These are phyloP conservation scores for Heteromeles arbutifolia DNA, from an alignment of 306 rosid genomes.

Conservation along the genomic window DNA sequence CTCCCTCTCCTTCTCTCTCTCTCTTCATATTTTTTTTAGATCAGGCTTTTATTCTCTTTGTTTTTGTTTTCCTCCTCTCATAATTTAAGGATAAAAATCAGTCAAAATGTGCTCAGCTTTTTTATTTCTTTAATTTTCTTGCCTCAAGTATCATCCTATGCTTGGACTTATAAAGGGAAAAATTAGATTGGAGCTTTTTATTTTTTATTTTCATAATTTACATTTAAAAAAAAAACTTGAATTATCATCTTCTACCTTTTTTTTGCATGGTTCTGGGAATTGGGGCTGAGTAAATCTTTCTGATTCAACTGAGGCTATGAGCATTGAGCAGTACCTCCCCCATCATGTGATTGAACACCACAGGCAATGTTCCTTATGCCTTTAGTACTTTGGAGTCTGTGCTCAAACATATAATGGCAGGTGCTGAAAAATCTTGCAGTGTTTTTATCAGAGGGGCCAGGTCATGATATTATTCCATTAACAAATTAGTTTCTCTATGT, in stretches of 20 bases:
- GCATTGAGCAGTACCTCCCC: slow-evolving; percentile 37
- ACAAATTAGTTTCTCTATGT: slow-evolving; percentile 13
- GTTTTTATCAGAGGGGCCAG: slow-evolving; percentile 31
- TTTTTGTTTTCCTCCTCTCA: background rate
- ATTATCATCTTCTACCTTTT: background rate
- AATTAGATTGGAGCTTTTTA: slow-evolving; percentile 3
- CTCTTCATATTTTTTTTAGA: background rate
- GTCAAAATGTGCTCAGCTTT: background rate
- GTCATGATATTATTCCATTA: slow-evolving; percentile 12
- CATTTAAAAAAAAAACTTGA: background rate
- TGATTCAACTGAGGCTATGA: slow-evolving; percentile 49
- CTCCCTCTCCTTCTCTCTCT: background rate
- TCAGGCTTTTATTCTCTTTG: slow-evolving; percentile 17
- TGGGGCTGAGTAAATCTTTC: slow-evolving; percentile 20
- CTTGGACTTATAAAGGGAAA: slow-evolving; percentile 38
- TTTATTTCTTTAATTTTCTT: slow-evolving; percentile 8
- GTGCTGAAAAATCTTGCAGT: slow-evolving; percentile 37
- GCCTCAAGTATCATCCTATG: slow-evolving; percentile 39
- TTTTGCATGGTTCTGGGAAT: slow-evolving; percentile 44
- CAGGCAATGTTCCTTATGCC: slow-evolving; percentile 83
- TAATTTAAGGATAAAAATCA: background rate
- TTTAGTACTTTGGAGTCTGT: slow-evolving; percentile 66
- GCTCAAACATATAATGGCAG: slow-evolving; percentile 39
- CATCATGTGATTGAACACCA: slow-evolving; percentile 69
- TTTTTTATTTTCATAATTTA: background rate